Conservation (phyloP, 2,329 filamentous ascomycete genomes). For the Tolypocladium sp. region DNA sequence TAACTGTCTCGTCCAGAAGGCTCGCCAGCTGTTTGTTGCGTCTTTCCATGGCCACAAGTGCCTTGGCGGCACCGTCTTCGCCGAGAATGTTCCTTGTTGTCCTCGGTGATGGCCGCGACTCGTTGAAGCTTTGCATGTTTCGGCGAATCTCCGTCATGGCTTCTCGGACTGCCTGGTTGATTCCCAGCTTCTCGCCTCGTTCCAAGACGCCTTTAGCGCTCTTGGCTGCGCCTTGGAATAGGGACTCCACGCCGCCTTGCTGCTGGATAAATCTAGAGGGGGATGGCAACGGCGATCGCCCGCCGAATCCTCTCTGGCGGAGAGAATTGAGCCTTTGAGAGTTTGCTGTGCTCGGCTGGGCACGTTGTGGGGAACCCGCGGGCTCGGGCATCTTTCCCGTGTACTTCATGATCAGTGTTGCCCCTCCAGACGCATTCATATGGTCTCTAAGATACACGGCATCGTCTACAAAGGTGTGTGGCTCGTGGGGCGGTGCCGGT, state of each 20-base stretch:
- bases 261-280: slow-evolving; percentile 45
- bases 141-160: slow-evolving; percentile 72
- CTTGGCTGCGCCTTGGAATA: slow-evolving; percentile 70
- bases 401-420: slow-evolving; percentile 61
- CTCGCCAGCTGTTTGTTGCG: slow-evolving; percentile 58
- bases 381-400: slow-evolving; percentile 43
- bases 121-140: slow-evolving; percentile 61
- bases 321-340: slow-evolving; percentile 24
- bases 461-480: slow-evolving; percentile 77
- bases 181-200: slow-evolving; percentile 64
- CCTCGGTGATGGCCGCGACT: slow-evolving; percentile 35
- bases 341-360: slow-evolving; percentile 22
- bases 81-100: slow-evolving; percentile 24
- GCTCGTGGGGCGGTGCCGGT: slow-evolving; percentile 51
- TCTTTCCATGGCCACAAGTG: slow-evolving; percentile 45
- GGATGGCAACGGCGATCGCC: slow-evolving; percentile 36
- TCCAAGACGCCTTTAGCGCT: slow-evolving; percentile 67
- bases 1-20: slow-evolving; percentile 59
- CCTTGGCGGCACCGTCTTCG: slow-evolving; percentile 22
- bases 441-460: slow-evolving; percentile 66
- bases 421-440: slow-evolving; percentile 51
- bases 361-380: not conserved
- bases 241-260: slow-evolving; percentile 54
- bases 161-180: slow-evolving; percentile 73
- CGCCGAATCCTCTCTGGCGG: slow-evolving; percentile 29